phyloP scores from a whole-genome alignment of 805 yeast genomes.

The Candida parachauliodes region DNA sequence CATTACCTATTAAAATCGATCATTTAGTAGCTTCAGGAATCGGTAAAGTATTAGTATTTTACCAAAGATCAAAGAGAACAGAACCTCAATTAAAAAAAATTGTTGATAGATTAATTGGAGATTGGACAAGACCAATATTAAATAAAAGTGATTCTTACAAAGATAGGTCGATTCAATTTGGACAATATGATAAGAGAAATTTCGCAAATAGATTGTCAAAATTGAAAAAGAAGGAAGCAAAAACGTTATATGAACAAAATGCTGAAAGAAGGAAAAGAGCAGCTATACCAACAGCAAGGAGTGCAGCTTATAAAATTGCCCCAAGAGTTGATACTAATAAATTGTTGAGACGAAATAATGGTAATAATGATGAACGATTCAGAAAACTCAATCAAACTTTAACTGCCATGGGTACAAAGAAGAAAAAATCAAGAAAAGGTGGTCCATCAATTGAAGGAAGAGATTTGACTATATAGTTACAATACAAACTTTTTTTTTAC shows the following conservation, averaged over 20 bases:
- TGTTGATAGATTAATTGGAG: conserved; percentile 89
- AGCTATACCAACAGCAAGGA: conserved; percentile 89
- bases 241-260: conserved; percentile 77
- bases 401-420: conserved; percentile 45
- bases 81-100: conserved; percentile 81
- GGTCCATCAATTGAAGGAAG: conserved; percentile 83
- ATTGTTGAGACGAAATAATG: conserved; percentile 40
- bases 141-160: conserved; percentile 93
- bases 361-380: conserved; percentile 74
- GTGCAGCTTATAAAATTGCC: conserved; percentile 85
- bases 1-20: conserved; percentile 90
- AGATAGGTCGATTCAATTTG: conserved; percentile 71
- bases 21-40: conserved; percentile 92
- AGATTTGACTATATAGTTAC: conserved; percentile 38
- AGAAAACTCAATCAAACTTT: conserved; percentile 67
- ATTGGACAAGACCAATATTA: conserved; percentile 98
- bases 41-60: conserved; percentile 90
- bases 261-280: conserved; percentile 93
- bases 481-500: neutral
- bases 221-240: conserved; percentile 36
- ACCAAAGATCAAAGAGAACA: conserved; percentile 85
- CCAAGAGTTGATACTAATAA: conserved; percentile 65
- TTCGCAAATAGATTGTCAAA: conserved; percentile 41
- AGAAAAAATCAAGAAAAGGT: conserved; percentile 51
- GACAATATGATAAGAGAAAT: conserved; percentile 62